A percentile compares a stretch with the other conserved stretches of the same genome.
phyloP scores from a whole-genome alignment of 1,139 yeast species.

The Debaryomycetaceae sp. region DNA sequence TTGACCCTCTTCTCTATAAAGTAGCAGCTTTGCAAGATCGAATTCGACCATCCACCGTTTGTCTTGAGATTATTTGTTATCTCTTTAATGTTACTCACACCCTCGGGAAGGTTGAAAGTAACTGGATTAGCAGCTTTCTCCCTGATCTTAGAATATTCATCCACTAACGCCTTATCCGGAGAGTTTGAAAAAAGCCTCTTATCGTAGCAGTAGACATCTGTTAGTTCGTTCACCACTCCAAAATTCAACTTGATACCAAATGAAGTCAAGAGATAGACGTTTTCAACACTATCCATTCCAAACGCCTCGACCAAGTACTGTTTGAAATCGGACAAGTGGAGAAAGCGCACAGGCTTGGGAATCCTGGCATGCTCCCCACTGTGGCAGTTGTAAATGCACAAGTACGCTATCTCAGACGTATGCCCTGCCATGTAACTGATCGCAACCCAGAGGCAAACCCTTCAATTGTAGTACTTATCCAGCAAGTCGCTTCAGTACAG shows the following conservation, averaged over 20 bases:
- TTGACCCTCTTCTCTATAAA: slow-evolving; percentile 19
- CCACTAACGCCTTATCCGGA: slow-evolving; percentile 4
- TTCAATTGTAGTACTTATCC: not conserved
- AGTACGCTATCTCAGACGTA: slow-evolving; percentile 19
- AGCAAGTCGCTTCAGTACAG: too few species aligned
- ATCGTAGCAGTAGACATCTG: slow-evolving; percentile 59
- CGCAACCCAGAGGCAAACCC: not conserved
- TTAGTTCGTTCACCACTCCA: slow-evolving; percentile 41
- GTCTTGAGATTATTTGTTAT: slow-evolving; percentile 21
- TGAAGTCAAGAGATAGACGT: slow-evolving; percentile 59
- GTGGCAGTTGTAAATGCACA: slow-evolving; percentile 40
- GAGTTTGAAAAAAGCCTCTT: slow-evolving; percentile 43
- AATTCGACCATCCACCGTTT: slow-evolving; percentile 28
- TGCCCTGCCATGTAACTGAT: not conserved
- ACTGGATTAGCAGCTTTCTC: slow-evolving; percentile 8
- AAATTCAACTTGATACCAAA: slow-evolving; percentile 62
- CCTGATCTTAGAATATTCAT: not conserved
- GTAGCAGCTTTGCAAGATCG: slow-evolving; percentile 18
- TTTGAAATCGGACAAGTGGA: slow-evolving; percentile 43
- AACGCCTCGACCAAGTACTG: slow-evolving; percentile 31
- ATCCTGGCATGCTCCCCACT: slow-evolving; percentile 32
- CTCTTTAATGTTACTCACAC: slow-evolving; percentile 13
- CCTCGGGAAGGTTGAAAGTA: slow-evolving; percentile 6
- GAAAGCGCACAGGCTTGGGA: slow-evolving; percentile 45
- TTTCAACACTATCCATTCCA: slow-evolving; percentile 35